These are phyloP conservation scores for Candida xyloterini DNA, from an alignment of 805 yeast species.

Conservation along the genomic window DNA sequence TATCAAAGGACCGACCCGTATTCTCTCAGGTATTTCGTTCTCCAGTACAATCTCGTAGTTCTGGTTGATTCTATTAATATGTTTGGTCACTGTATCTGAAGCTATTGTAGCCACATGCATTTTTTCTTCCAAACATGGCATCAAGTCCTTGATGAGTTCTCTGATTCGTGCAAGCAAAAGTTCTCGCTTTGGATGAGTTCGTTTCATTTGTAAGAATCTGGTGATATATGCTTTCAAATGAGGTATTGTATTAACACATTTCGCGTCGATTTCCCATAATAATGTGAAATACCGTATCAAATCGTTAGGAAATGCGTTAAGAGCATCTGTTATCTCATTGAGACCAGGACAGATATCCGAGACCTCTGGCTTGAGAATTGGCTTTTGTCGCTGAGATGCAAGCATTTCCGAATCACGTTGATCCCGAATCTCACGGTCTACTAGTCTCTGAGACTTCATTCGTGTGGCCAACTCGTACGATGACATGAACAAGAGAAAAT, in stretches of 20 bases:
- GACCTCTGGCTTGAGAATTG: slow-evolving; percentile 24
- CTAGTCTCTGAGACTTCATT: slow-evolving; percentile 27
- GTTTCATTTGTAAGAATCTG: slow-evolving; percentile 40
- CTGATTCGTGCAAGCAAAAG: slow-evolving; percentile 39
- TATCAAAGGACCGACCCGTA: slow-evolving; percentile 74
- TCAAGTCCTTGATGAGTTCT: slow-evolving; percentile 57
- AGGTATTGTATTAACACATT: slow-evolving; percentile 76
- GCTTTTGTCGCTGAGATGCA: slow-evolving; percentile 13
- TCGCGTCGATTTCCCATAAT: slow-evolving; percentile 91
- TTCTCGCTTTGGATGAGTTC: slow-evolving; percentile 38
- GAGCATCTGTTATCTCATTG: slow-evolving; percentile 86
- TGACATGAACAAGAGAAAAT: slow-evolving; percentile 16
- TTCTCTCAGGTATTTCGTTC: slow-evolving; percentile 76
- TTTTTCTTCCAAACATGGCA: slow-evolving; percentile 93
- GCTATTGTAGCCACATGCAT: slow-evolving; percentile 96
- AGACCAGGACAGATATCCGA: slow-evolving; percentile 71
- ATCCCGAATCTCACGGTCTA: slow-evolving; percentile 23
- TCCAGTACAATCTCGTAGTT: slow-evolving; percentile 73
- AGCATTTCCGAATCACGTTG: slow-evolving; percentile 10
- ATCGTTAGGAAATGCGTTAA: slow-evolving; percentile 86
- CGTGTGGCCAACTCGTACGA: slow-evolving; percentile 28
- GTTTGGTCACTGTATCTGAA: slow-evolving; percentile 67
- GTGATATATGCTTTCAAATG: slow-evolving; percentile 54
- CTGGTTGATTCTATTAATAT: slow-evolving; percentile 70
- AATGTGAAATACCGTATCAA: slow-evolving; percentile 81